Evolutionary conservation across 2,329 filamentous ascomycete genomes (phyloP), one percentile per base, ranked within the genome.

Genomic region (Seiridium unicorne): DNA sequence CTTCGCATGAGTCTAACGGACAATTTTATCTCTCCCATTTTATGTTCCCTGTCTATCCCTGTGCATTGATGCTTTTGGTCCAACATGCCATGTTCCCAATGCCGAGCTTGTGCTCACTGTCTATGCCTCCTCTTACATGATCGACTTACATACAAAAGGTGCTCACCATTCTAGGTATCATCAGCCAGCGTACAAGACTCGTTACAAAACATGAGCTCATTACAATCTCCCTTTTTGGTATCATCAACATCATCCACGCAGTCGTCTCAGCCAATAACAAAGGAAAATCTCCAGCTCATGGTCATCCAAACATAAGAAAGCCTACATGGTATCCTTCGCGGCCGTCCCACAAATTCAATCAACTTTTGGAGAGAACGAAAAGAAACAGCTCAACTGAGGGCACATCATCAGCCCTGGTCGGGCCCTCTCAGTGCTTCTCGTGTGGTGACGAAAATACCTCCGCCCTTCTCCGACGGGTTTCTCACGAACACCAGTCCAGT

Each of bases 401-500:
- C 7, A 60, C 61, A 51, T 64, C 66, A 38, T 68, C 63, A 44
- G 61, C 61, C 47, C 62, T 62, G 31, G 7, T 58, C 40, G 13
- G 13, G n/a, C n/a, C 7, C 34, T 55, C 51, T 58, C 13, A 72
- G 65, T 5, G 64, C 63, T 2, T 70, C 68, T 42, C 68, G 66
- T 18, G 69, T 71, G n/a, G 69, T 69, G 60, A 72, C 61, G 60
- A 61, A 70, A 34, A 67, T 58, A 32, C 56, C 60, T 34, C 66
- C 60, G 44, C 63, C 60, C 51, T 69, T 69, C 31, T 63, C 67
- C 18, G 67, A 60, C 42, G 66, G 53, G 58, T 58, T 66, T 32
- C 69, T 65, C 11, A 71, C 66, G 62, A 70, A 68, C n/a, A 72
- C 53, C 42, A 71, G 53, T n/a, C 58, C 53, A 5, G 42, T 63